Evolutionary conservation across 2,329 filamentous ascomycete genomes (phyloP), one percentile per base, ranked within the genome.

Genomic region (Cytospora chrysosperma): DNA sequence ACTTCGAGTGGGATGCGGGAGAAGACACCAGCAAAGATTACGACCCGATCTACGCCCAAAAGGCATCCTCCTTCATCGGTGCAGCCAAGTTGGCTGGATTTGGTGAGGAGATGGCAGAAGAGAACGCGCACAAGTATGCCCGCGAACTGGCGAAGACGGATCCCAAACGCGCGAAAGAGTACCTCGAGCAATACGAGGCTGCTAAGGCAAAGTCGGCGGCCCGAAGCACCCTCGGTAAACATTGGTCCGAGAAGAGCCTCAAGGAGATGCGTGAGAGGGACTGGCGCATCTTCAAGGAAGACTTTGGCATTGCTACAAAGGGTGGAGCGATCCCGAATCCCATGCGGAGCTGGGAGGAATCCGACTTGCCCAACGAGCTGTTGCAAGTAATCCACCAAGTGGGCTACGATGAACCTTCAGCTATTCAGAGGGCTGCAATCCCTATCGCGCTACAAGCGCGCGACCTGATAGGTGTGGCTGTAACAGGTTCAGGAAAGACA

Each of bases 241-340:
- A 97, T 76, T 99, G 95, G 95, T 93, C 91, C 61, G 92, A 97
- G 74, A 99, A 99, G 86, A 85, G 84, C 67, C 80, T 98, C 67
- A 87, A 91, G 17, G 91, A 97, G 71, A 99, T 99, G 95, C 91
- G 92, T 67, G 93, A 98, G 78, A 85, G 95, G 74, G 95, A 99
- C 77, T 99, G 95, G 95, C 91, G 95, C 73, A 98, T 99, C 70
- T 97, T 99, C 87, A 99, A 98, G 78, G 95, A 98, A 76, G 93
- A 99, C 76, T 98, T 97, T 79, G 96, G 95, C 70, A 99, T 99
- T 74, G 84, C 89, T 49, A 97, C 93, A 10, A 98, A 97, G 76
- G 95, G 95, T 63, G 94, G 94, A 51, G 84, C 85, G 28, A 92
- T 98, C 62, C 95, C 95, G 0, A 94, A 98, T 71, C 95, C 95